Evolutionary conservation across 164 flowering plant genomes (phyloP).

Genomic region (Tetrastigma voinierianum): DNA sequence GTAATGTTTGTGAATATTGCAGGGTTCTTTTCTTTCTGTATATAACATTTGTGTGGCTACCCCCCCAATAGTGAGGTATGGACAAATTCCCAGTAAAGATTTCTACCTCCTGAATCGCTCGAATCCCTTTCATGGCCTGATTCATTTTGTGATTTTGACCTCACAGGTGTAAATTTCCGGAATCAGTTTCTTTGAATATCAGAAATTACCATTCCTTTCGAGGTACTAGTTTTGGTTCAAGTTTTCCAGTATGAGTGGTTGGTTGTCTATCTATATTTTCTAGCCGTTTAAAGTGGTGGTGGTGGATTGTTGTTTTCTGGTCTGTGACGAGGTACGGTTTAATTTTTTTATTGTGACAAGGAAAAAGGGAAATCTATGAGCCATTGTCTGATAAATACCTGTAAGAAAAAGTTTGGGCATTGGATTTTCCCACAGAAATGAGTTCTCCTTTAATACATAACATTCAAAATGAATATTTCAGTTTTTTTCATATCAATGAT

Average conservation of each 20-base stretch:
- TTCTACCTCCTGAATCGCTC: background rate
- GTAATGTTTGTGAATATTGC: conserved; percentile 15
- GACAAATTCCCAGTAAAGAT: background rate
- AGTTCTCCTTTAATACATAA: no score
- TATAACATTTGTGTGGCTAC: conserved; percentile 20
- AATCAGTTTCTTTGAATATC: conserved; percentile 17
- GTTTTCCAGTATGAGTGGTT: background rate
- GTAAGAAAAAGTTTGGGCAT: no score
- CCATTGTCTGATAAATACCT: background rate
- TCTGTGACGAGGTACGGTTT: background rate
- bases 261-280: background rate
- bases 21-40: conserved; percentile 34
- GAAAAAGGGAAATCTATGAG: background rate
- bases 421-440: no score
- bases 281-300: background rate
- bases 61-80: conserved; percentile 24
- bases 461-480: no score
- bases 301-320: background rate
- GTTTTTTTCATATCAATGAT: no score
- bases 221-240: background rate
- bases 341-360: background rate
- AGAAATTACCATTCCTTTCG: conserved; percentile 19
- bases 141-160: background rate
- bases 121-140: background rate
- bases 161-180: conserved; percentile 60